Percentiles rank a stretch among this genome's conserved stretches.
Conservation (phyloP, 352 stramenopile species). For the Pythium utonaiense region DNA sequence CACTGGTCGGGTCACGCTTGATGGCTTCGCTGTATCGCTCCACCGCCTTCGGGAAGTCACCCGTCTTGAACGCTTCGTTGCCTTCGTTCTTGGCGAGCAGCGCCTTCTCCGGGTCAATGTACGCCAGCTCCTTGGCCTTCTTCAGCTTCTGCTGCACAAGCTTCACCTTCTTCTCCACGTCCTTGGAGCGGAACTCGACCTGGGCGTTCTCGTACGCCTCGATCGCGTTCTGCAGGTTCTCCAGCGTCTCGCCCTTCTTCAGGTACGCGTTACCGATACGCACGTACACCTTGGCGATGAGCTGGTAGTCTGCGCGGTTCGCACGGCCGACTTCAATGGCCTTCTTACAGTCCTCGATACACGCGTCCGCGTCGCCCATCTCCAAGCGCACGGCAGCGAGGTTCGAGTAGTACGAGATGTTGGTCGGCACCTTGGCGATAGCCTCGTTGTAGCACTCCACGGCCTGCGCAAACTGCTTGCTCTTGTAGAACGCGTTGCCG, state of each 20-base stretch:
- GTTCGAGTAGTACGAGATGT: slow-evolving; percentile 98
- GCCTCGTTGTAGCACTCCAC: slow-evolving; percentile 96
- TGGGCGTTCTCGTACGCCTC: slow-evolving; percentile 83
- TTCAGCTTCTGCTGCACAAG: slow-evolving; percentile 94
- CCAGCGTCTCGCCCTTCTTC: slow-evolving; percentile 91
- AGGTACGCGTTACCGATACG: slow-evolving; percentile 95
- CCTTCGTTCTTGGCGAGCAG: slow-evolving; percentile 97
- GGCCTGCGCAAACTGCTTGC: slow-evolving; percentile 93
- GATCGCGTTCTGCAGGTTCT: slow-evolving; percentile 85
- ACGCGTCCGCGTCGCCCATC: slow-evolving; percentile 93
- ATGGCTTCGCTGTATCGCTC: slow-evolving; percentile 97
- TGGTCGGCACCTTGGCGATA: slow-evolving; percentile 92
- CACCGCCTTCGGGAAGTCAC: slow-evolving; percentile 93
- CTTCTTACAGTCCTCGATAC: slow-evolving; percentile 93
- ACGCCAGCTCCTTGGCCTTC: slow-evolving; percentile 91
- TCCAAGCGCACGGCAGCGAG: slow-evolving; percentile 97
- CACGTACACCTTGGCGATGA: slow-evolving; percentile 95
- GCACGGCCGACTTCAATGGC: slow-evolving; percentile 95
- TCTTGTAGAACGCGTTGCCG: slow-evolving; percentile 97
- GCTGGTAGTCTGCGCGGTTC: slow-evolving; percentile 93
- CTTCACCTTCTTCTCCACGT: slow-evolving; percentile 95
- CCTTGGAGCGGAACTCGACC: slow-evolving; percentile 88
- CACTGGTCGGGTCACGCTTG: slow-evolving; percentile 97
- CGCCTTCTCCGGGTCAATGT: slow-evolving; percentile 97
- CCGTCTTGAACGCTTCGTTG: slow-evolving; percentile 97